phyloP scores from a whole-genome alignment of 495 filamentous ascomycete genomes.

The Aeminium ludgeri region DNA sequence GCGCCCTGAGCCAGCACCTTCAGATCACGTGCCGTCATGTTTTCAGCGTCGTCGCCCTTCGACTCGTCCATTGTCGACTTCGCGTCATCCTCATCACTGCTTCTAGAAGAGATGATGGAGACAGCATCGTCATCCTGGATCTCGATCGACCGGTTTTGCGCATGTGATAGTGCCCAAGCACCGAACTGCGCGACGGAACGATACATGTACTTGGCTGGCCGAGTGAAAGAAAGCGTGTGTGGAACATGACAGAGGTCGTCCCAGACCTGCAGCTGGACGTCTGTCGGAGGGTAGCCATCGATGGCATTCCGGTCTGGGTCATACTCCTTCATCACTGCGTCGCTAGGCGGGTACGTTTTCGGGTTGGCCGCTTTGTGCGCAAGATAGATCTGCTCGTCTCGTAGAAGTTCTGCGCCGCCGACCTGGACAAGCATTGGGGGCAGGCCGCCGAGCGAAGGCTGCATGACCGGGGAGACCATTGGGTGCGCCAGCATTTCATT shows the following conservation, averaged over 20 bases:
- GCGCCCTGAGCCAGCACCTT: conserved; percentile 13
- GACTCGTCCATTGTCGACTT: conserved; percentile 7
- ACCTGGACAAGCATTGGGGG: conserved; percentile 72
- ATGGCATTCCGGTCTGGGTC: conserved; percentile 37
- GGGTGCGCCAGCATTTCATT: conserved; percentile 78
- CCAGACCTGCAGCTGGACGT: conserved; percentile 95
- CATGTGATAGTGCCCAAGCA: conserved; percentile 71
- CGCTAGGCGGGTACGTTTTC: conserved; percentile 48
- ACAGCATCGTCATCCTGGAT: conserved; percentile 64
- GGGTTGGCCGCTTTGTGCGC: conserved; percentile 89
- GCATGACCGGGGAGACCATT: conserved; percentile 71
- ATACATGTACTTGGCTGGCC: conserved; percentile 92
- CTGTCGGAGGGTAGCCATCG: conserved; percentile 55
- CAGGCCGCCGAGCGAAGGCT: conserved; percentile 73
- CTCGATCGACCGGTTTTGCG: conserved; percentile 61
- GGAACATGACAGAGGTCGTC: conserved; percentile 86
- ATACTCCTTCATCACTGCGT: conserved; percentile 45
- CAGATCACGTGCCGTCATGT: too few species aligned
- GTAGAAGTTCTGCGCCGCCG: conserved; percentile 62
- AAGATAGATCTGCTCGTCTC: conserved; percentile 87
- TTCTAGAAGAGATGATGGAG: conserved; percentile 45
- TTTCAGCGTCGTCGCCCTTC: conserved; percentile 4
- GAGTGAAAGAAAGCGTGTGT: conserved; percentile 75
- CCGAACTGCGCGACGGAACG: conserved; percentile 79
- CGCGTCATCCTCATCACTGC: conserved; percentile 23